phyloP scores from a whole-genome alignment of 129 eudicot genomes.

The Ambrosia artemisiifolia region DNA sequence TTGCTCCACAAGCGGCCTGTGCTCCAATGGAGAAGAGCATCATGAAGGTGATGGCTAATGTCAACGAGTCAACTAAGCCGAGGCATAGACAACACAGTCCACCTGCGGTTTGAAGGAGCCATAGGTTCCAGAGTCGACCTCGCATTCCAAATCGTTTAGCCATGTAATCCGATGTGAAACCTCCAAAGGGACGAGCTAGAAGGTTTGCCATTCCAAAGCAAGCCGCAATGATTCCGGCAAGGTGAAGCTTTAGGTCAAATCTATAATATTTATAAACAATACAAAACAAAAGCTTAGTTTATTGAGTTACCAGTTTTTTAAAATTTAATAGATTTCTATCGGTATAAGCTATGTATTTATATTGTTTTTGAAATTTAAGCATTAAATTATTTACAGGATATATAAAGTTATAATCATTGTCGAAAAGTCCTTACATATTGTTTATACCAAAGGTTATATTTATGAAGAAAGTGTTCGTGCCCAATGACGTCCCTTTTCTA shows the following conservation, averaged over 20 bases:
- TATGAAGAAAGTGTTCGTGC: no score
- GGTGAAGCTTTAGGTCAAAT: slow-evolving; percentile 61
- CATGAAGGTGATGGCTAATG: slow-evolving; percentile 51
- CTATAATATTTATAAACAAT: slow-evolving; percentile 12
- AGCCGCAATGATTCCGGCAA: slow-evolving; percentile 71
- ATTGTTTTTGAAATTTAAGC: no score
- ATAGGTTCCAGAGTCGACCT: slow-evolving; percentile 76
- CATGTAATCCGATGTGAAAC: slow-evolving; percentile 53
- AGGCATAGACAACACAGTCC: slow-evolving; percentile 63
- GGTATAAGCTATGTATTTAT: no score
- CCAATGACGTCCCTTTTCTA: no score
- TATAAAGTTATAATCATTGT: no score
- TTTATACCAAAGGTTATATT: no score
- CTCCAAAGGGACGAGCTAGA: slow-evolving; percentile 63
- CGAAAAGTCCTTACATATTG: no score
- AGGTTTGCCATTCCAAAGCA: slow-evolving; percentile 76
- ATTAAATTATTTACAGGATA: no score
- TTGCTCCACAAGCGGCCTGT: slow-evolving; percentile 83
- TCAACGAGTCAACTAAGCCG: slow-evolving; percentile 46
- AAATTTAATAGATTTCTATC: no score
- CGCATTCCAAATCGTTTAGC: slow-evolving; percentile 63
- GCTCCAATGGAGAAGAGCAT: slow-evolving; percentile 75
- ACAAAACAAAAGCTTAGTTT: background rate
- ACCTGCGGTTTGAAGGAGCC: slow-evolving; percentile 70
- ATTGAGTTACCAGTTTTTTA: no score